These are phyloP conservation scores for Oryza rufipogon DNA, from an alignment of 176 grass and related monocot species.

Conservation along the genomic window DNA sequence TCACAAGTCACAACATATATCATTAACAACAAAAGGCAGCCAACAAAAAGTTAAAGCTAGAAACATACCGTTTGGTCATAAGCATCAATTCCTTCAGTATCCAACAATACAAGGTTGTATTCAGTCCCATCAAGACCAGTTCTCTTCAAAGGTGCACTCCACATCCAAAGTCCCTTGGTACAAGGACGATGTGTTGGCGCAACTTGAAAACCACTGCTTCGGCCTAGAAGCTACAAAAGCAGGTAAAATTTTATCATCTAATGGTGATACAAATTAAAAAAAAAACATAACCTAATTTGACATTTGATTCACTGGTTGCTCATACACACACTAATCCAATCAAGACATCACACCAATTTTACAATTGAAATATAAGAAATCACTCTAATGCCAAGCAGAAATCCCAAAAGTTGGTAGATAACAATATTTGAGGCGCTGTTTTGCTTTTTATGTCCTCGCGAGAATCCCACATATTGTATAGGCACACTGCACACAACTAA, in stretches of 20 bases:
- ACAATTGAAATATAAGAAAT: conserved; percentile 5
- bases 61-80: conserved; percentile 90
- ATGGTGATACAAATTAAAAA: background rate
- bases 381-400: background rate
- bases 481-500: background rate
- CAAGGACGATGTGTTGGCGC: conserved; percentile 92
- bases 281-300: background rate
- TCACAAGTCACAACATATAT: background rate
- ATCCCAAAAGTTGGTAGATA: background rate
- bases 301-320: background rate
- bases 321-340: background rate
- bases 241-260: conserved; percentile 3
- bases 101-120: conserved; percentile 87
- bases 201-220: conserved; percentile 93
- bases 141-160: conserved; percentile 87
- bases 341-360: background rate
- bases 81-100: conserved; percentile 99
- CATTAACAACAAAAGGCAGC: background rate
- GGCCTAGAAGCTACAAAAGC: conserved; percentile 71
- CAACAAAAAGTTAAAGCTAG: background rate
- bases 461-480: background rate
- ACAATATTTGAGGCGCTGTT: background rate
- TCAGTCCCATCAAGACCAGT: conserved; percentile 89
- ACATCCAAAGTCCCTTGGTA: conserved; percentile 99
- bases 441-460: background rate